Evolutionary conservation across 2,329 filamentous ascomycete genomes (phyloP).

Genomic region (Alternaria incomplexa): DNA sequence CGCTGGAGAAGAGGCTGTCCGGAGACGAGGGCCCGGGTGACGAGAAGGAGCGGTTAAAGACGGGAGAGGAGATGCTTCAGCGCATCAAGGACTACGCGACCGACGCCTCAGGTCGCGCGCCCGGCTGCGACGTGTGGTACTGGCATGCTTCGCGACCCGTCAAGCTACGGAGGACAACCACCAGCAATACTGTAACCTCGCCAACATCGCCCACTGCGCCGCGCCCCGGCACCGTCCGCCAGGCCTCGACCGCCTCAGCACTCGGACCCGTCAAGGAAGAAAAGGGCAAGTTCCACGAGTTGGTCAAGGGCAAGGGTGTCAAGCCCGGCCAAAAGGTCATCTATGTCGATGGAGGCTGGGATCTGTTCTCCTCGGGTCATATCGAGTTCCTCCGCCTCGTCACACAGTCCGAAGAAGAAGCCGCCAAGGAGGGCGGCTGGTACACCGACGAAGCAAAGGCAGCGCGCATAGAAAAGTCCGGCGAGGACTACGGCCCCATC

Average conservation of each 20-base stretch:
- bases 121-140: conserved; percentile 84
- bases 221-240: conserved; percentile 27
- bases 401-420: conserved; percentile 71
- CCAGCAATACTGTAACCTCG: conserved; percentile 25
- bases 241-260: conserved; percentile 49
- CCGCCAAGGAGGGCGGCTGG: conserved; percentile 74
- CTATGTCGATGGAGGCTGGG: conserved; percentile 96
- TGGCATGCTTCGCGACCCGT: conserved; percentile 67
- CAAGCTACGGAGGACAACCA: conserved; percentile 44
- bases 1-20: conserved; percentile 70
- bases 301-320: conserved; percentile 75
- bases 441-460: conserved; percentile 68
- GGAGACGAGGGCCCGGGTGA: conserved; percentile 77
- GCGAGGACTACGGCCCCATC: conserved; percentile 77
- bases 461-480: conserved; percentile 67
- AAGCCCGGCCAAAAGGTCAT: conserved; percentile 82
- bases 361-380: conserved; percentile 94
- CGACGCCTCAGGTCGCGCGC: conserved; percentile 78
- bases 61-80: conserved; percentile 73
- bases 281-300: conserved; percentile 67
- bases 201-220: conserved; percentile 1
- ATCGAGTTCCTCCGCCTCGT: conserved; percentile 92
- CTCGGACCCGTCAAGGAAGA: conserved; percentile 57
- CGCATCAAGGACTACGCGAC: conserved; percentile 86
- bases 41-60: conserved; percentile 67